Percentiles rank a stretch among this genome's conserved stretches.
Evolutionary conservation across 2,329 filamentous ascomycete genomes (phyloP).

Genomic region (Mycosphaerella sp.): DNA sequence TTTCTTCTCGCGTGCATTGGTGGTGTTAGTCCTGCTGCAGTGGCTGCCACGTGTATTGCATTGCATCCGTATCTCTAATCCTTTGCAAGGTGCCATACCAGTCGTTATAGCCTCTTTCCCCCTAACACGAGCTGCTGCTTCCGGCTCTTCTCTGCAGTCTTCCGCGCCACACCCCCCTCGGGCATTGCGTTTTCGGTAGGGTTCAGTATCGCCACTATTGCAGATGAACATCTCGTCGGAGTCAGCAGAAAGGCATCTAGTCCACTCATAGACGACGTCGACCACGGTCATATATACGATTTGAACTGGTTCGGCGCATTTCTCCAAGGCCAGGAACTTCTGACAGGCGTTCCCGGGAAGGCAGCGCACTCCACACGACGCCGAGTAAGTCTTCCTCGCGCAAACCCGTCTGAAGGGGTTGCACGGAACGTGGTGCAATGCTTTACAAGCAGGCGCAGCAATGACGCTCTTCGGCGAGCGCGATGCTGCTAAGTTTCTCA

Average conservation of each 20-base stretch:
- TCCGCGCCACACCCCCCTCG: not conserved
- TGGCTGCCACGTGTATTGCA: slow-evolving; percentile 2
- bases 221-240: not conserved
- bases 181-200: not conserved
- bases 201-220: not conserved
- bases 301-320: too few species aligned
- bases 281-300: too few species aligned
- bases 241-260: too few species aligned
- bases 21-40: not conserved
- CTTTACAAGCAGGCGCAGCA: not conserved
- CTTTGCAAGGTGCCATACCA: not conserved
- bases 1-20: not conserved
- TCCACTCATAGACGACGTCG: too few species aligned
- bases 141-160: not conserved
- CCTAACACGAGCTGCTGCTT: not conserved
- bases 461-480: not conserved
- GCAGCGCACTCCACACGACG: not conserved
- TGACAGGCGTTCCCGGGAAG: not conserved
- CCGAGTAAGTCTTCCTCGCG: not conserved
- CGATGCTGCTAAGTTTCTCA: not conserved
- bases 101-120: not conserved
- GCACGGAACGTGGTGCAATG: not conserved
- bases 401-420: not conserved
- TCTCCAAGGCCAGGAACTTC: not conserved
- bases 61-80: not conserved